Percentiles rank a stretch among this genome's conserved stretches.
Evolutionary conservation across 371 early-diverging fungal species (phyloP).

Genomic region (Basidiobolus meristosporus): DNA sequence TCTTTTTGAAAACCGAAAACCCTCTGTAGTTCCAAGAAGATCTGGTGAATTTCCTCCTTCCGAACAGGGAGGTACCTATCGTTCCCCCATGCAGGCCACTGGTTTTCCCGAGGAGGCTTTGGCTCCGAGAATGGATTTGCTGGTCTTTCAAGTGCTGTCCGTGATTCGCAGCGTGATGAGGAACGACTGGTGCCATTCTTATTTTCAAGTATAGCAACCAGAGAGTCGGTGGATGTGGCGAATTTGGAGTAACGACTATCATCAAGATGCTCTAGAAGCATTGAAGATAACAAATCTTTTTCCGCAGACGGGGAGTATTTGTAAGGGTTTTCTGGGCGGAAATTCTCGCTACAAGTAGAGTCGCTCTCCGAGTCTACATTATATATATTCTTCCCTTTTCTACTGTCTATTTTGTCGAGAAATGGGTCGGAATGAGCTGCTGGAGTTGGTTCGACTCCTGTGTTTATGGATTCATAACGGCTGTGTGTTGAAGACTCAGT

Average conservation of each 20-base stretch:
- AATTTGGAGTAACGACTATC: constrained; percentile 48
- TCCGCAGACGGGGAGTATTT: too few species aligned
- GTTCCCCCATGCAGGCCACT: constrained; percentile 55
- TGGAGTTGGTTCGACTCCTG: too few species aligned
- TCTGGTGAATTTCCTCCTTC: constrained; percentile 36
- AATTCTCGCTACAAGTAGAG: too few species aligned
- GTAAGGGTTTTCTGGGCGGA: too few species aligned
- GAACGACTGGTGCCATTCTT: constrained; percentile 23
- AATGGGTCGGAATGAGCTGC: too few species aligned
- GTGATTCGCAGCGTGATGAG: constrained; percentile 2
- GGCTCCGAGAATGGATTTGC: not conserved
- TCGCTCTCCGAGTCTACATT: too few species aligned
- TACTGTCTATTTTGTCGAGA: too few species aligned
- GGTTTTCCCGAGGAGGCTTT: too few species aligned
- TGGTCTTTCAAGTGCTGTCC: not conserved
- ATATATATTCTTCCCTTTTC: too few species aligned
- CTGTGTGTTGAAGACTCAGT: too few species aligned
- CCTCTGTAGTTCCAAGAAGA: constrained; percentile 30
- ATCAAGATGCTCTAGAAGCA: not conserved
- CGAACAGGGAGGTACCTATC: constrained; percentile 37
- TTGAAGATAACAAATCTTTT: too few species aligned
- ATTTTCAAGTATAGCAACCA: constrained; percentile 48
- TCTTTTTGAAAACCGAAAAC: constrained; percentile 74
- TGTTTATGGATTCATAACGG: too few species aligned
- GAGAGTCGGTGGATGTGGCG: constrained; percentile 54